These are phyloP conservation scores for Tulasnella sp. DNA, from an alignment of 768 basidiomycete species.

Conservation along the genomic window DNA sequence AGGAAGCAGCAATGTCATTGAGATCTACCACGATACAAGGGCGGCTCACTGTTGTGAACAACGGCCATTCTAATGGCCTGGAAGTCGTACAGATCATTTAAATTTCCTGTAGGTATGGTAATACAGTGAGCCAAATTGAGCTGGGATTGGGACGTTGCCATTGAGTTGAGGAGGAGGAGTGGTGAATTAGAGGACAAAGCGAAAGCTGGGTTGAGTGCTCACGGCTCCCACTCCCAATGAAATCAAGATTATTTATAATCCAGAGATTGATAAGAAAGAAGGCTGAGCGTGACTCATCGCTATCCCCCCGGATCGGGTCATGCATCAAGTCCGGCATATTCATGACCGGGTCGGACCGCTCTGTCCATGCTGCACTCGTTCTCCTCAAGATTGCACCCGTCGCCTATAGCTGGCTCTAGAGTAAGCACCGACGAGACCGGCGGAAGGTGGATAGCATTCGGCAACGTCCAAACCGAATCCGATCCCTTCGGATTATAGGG, in stretches of 20 bases:
- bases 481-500: neutral
- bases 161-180: neutral
- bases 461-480: neutral
- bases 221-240: slow-evolving; percentile 40
- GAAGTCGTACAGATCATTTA: slow-evolving; percentile 5
- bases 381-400: neutral
- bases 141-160: neutral
- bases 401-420: neutral
- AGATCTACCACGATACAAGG: neutral
- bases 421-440: neutral
- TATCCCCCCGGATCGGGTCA: too few relatives aligned
- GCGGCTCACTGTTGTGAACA: slow-evolving; percentile 22
- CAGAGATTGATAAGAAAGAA: slow-evolving; percentile 37
- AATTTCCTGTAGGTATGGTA: slow-evolving; percentile 8
- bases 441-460: neutral
- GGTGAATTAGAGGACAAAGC: too few relatives aligned
- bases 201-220: too few relatives aligned
- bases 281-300: too few relatives aligned
- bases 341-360: too few relatives aligned
- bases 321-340: too few relatives aligned
- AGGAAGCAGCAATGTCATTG: neutral
- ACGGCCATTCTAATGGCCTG: slow-evolving; percentile 26
- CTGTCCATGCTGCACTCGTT: neutral
- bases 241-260: slow-evolving; percentile 41
- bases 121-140: slow-evolving; percentile 2